Conservation (phyloP, 1,139 yeast genomes). For the Suhomyces bribrorum region DNA sequence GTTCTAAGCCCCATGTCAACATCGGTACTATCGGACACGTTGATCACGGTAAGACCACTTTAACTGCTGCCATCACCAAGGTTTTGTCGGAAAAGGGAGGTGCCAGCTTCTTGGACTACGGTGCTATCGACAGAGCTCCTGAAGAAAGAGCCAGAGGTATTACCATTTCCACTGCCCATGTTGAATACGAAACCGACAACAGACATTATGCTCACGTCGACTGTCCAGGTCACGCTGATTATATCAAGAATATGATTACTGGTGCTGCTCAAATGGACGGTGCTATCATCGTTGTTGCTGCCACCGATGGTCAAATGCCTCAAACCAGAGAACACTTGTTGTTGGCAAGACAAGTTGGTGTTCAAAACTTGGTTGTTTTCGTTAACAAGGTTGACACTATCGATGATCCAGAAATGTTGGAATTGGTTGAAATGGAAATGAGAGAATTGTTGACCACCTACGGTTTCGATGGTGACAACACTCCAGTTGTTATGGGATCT, state of each 20-base stretch:
- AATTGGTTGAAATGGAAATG: conserved; percentile 99
- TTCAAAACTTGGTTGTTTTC: conserved; percentile 93
- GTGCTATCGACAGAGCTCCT: conserved; percentile 96
- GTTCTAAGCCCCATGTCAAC: conserved; percentile 94
- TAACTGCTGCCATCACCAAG: conserved; percentile 98
- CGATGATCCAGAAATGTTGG: conserved; percentile 99
- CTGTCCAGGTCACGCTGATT: conserved; percentile 96
- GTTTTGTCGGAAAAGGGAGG: conserved; percentile 87
- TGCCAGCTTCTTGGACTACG: conserved; percentile 89
- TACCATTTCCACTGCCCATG: conserved; percentile 97
- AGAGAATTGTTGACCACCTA: conserved; percentile 88
- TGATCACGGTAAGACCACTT: conserved; percentile 97
- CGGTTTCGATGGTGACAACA: conserved; percentile 97
- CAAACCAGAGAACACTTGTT: conserved; percentile 98
- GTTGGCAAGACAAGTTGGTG: conserved; percentile 99
- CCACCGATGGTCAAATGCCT: conserved; percentile 99
- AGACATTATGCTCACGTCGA: conserved; percentile 37
- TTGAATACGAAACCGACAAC: conserved; percentile 62
- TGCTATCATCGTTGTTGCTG: conserved; percentile 99
- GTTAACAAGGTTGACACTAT: conserved; percentile 97
- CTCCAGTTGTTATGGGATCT: conserved; percentile 98
- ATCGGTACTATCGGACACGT: conserved; percentile 93
- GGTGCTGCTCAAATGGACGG: conserved; percentile 99
- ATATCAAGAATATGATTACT: conserved; percentile 97
- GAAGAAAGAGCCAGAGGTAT: conserved; percentile 99